Base-by-base conservation (phyloP, 805 yeast species). In the Schwanniomyces pseudopolymorphus region DNA sequence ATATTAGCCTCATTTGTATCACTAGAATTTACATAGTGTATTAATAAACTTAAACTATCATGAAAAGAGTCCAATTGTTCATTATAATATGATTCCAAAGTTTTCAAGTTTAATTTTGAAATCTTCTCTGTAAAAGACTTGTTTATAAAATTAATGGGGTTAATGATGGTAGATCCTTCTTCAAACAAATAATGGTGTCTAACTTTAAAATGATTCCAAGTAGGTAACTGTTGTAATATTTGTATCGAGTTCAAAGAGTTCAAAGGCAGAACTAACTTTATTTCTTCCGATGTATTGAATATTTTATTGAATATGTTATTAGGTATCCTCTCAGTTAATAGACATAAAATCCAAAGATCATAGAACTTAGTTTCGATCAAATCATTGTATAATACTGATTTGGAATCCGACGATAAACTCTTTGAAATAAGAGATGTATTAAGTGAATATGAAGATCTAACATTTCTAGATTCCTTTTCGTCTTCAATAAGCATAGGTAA, bases 401-500 rank as follows among this genome's bases (percentile, higher is more conserved):
- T 40, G 6, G 50, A n/a, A 13, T 45, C 42, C 6, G 38, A 24
- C 5, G 27, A 21, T 9, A 45, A 26, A n/a, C 28, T 37, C 22
- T 40, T 37, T 4, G 28, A 31, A 13, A 33, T 31, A 13, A 49
- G 19, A 4, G 45, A 43, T 9, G 37, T 25, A 24, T 39, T 43
- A 5, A 58, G 33, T 7, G 50, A 49, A 3, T 38, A 25, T 21
- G 43, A 39, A 1, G 53, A 42, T 26, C 66, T 55, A 2, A 72
- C 58, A 4, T 72, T 62, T 48, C 79, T 65, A 3, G 31, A 31
- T 2, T 60, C 54, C 13, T 63, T 53, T 21, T 56, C 66, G 51
- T 75, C 82, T 54, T 84, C 89, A 2, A 84, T 64, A 10, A 81
- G 63, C 1, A 83, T 62, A 0, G 89, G 89, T 16, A 84, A 58